Base-by-base conservation (phyloP, 352 stramenopile genomes). In the Salisapilia sapeloensis region DNA sequence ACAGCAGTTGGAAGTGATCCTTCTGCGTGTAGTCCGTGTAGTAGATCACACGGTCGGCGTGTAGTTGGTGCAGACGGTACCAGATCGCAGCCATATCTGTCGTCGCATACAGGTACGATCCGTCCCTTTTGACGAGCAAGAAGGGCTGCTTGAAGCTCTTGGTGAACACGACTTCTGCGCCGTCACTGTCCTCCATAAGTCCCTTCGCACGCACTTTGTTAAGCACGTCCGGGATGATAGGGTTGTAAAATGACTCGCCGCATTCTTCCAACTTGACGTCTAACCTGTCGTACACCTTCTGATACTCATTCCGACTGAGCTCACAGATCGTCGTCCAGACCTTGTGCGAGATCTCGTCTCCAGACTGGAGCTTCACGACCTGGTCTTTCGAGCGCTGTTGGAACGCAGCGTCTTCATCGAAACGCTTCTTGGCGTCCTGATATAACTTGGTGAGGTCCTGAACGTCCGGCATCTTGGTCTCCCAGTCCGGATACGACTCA, bases 311-410 rank as follows among this genome's bases (percentile, higher is more conserved):
- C 31, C 75, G 75, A 43, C 64, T 83, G 39, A 85, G 82, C 10
- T 85, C 75, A 32, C 75, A 90, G 38, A 90, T 40, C 33, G 61
- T 84, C 21, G 51, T 67, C 75, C 75, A 90, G 22, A 83, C 71
- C 41, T 85, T 80, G 41, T 60, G 69, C 19, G 71, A 84, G 38
- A 82, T 70, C 15, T 63, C 50, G 31, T 90, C 58, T 26, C 53
- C 96, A 45, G 60, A 99, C 83, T 99, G 95, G 14, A 99, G 63
- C 22, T 91, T 63, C 32, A 99, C 96, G 30, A 99, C 95, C 51
- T 97, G 96, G 30, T 94, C 56, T 45, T 97, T 96, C 17, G 89
- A 90, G 20, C 75, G 74, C 54, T 97, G 84, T 50, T 97, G 96
- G 60, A 99, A 99, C 4, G 90, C 86, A 4, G 78, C 66, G 42